Percentiles rank a stretch among this genome's conserved stretches.
phyloP scores from a whole-genome alignment of 2,329 filamentous ascomycete species.

The Dactylellina drechsleri region DNA sequence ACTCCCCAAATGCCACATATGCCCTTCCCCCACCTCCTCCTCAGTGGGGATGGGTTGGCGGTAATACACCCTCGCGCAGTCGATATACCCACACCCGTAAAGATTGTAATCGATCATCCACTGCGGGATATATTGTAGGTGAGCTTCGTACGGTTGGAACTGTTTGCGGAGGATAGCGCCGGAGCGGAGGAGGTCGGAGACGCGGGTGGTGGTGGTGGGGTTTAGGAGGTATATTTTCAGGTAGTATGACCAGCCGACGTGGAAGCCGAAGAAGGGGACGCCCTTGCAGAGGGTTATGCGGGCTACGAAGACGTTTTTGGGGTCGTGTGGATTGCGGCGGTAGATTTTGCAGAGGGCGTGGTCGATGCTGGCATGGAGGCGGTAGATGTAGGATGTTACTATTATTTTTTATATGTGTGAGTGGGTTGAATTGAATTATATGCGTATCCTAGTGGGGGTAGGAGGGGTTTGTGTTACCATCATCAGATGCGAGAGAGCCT shows the following conservation, averaged over 20 bases:
- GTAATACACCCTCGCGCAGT: conserved; percentile 76
- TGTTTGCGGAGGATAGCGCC: conserved; percentile 83
- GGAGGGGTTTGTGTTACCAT: conserved; percentile 66
- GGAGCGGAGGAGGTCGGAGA: conserved; percentile 86
- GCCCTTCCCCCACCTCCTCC: conserved; percentile 70
- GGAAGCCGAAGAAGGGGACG: conserved; percentile 93
- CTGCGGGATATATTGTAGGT: conserved; percentile 89
- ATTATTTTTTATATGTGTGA: conserved; percentile 40
- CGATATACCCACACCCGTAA: conserved; percentile 89
- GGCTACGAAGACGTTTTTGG: conserved; percentile 78
- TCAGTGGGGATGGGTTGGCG: conserved; percentile 78
- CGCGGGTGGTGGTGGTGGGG: conserved; percentile 82
- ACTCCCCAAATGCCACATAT: conserved; percentile 82
- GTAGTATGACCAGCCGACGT: conserved; percentile 89
- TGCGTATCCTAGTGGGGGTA: background rate
- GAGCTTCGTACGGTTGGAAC: conserved; percentile 93
- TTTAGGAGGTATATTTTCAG: conserved; percentile 96
- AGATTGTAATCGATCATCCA: conserved; percentile 99
- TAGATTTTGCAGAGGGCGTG: conserved; percentile 88
- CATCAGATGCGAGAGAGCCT: conserved; percentile 73
- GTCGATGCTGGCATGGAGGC: conserved; percentile 86
- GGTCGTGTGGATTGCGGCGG: conserved; percentile 76
- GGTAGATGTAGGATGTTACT: conserved; percentile 81
- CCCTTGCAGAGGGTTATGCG: conserved; percentile 93
- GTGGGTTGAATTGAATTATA: conserved; percentile 5